Percentiles rank a stretch among this genome's conserved stretches.
These are phyloP conservation scores for Saprolegnia parasitica DNA, from an alignment of 352 stramenopile species.

Conservation along the genomic window DNA sequence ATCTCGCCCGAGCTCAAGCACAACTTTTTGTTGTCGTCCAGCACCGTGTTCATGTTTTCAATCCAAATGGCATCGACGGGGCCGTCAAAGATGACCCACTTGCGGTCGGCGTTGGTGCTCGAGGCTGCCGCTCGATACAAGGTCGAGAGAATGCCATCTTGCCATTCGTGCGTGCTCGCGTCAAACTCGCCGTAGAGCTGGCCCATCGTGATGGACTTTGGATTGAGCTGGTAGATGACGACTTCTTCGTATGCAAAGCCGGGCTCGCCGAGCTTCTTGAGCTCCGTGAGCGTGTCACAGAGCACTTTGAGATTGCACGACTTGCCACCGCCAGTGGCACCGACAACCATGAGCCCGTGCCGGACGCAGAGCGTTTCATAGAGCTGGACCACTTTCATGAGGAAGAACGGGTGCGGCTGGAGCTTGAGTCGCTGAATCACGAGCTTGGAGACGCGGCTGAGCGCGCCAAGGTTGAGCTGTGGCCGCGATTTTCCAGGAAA, in stretches of 20 bases:
- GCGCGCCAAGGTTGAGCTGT: slow-evolving; percentile 76
- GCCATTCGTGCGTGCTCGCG: slow-evolving; percentile 93
- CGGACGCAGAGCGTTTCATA: slow-evolving; percentile 93
- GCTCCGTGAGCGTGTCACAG: slow-evolving; percentile 83
- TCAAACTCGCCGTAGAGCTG: slow-evolving; percentile 95
- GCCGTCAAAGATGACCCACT: slow-evolving; percentile 94
- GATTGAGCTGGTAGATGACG: slow-evolving; percentile 89
- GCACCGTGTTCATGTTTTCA: slow-evolving; percentile 96
- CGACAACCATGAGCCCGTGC: slow-evolving; percentile 95
- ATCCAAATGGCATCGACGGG: slow-evolving; percentile 95
- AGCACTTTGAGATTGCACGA: slow-evolving; percentile 88
- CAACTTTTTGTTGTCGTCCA: slow-evolving; percentile 95
- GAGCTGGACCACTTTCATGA: slow-evolving; percentile 92
- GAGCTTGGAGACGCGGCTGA: slow-evolving; percentile 88
- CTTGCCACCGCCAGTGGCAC: slow-evolving; percentile 88
- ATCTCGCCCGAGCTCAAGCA: slow-evolving; percentile 93
- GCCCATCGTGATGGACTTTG: slow-evolving; percentile 94
- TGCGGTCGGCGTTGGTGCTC: slow-evolving; percentile 85
- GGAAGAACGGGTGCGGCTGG: slow-evolving; percentile 87
- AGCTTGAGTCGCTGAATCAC: slow-evolving; percentile 76
- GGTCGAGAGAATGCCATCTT: slow-evolving; percentile 93
- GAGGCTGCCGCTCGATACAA: slow-evolving; percentile 88
- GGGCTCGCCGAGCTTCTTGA: slow-evolving; percentile 62
- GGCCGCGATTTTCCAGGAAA: slow-evolving; percentile 89
- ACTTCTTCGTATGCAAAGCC: slow-evolving; percentile 88